Percentiles rank a stretch among this genome's conserved stretches.
phyloP scores from a whole-genome alignment of 257 asterid genomes.

The Cruciata laevipes region DNA sequence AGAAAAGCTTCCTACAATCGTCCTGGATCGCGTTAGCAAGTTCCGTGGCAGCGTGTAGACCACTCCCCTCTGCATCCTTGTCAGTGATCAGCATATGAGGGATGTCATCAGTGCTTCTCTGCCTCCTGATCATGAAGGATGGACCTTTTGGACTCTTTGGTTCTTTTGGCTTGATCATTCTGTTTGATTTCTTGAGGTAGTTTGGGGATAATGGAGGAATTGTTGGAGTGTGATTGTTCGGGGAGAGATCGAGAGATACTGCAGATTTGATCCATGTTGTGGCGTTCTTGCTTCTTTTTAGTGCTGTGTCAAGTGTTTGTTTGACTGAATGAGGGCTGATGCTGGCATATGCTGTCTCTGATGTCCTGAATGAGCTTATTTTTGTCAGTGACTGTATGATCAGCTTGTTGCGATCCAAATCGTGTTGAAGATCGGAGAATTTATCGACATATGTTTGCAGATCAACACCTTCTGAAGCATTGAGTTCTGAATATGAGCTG shows the following conservation, averaged over 20 bases:
- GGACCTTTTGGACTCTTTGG: constrained; percentile 30
- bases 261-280: constrained; percentile 60
- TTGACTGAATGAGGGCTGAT: constrained; percentile 27
- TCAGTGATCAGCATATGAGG: constrained; percentile 25
- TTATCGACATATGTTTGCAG: constrained; percentile 43
- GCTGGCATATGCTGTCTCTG: constrained; percentile 32
- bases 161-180: not conserved
- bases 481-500: constrained; percentile 59
- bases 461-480: constrained; percentile 42
- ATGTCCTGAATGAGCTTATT: constrained; percentile 33
- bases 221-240: constrained; percentile 13
- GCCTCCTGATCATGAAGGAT: constrained; percentile 14
- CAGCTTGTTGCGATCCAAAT: constrained; percentile 37
- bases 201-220: constrained; percentile 13
- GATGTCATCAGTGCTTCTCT: constrained; percentile 19
- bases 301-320: constrained; percentile 30
- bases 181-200: constrained; percentile 17
- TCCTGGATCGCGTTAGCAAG: constrained; percentile 41
- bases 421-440: constrained; percentile 45
- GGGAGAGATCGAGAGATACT: constrained; percentile 54
- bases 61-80: constrained; percentile 31
- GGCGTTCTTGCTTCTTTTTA: constrained; percentile 56
- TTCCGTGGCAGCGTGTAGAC: constrained; percentile 25
- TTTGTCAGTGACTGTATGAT: constrained; percentile 48
- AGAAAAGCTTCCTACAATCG: constrained; percentile 42